Evolutionary conservation across 805 yeast genomes (phyloP).

Genomic region (Metschnikowia dekortorum): DNA sequence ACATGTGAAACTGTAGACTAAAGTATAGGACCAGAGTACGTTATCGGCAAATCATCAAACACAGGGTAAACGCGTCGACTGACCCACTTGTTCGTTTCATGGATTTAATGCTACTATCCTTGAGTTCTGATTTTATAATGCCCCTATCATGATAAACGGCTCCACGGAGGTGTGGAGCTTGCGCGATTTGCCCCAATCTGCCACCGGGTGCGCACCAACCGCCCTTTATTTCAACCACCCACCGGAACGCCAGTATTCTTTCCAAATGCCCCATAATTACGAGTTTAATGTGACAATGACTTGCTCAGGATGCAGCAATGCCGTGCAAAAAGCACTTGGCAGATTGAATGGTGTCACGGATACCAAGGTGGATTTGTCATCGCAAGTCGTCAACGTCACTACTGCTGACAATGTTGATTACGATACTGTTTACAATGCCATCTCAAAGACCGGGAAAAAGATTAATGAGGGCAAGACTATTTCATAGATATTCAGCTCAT

Average conservation of each 20-base stretch:
- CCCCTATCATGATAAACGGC: background rate
- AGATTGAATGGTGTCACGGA: conserved; percentile 70
- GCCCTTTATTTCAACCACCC: background rate
- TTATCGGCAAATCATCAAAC: too few relatives aligned
- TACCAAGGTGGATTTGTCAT: conserved; percentile 69
- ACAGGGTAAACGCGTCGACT: too few relatives aligned
- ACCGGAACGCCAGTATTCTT: background rate
- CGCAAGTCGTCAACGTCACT: conserved; percentile 77
- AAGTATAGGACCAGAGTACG: too few relatives aligned
- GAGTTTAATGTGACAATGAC: conserved; percentile 81
- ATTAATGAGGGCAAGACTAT: conserved; percentile 58
- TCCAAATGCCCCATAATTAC: conserved; percentile 39
- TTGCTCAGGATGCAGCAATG: conserved; percentile 84
- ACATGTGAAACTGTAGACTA: too few relatives aligned
- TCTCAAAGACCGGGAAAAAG: conserved; percentile 87
- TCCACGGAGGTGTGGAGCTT: background rate
- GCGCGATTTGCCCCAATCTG: conserved; percentile 1
- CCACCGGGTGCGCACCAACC: background rate
- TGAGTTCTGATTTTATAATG: background rate
- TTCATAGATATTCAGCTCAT: background rate
- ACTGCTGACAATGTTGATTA: conserved; percentile 54
- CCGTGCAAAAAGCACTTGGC: conserved; percentile 72
- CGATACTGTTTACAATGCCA: conserved; percentile 75
- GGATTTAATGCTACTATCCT: too few relatives aligned
- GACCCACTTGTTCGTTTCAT: too few relatives aligned